Conservation (phyloP, 257 asterid genomes). For the Capsicum rhomboideum region DNA sequence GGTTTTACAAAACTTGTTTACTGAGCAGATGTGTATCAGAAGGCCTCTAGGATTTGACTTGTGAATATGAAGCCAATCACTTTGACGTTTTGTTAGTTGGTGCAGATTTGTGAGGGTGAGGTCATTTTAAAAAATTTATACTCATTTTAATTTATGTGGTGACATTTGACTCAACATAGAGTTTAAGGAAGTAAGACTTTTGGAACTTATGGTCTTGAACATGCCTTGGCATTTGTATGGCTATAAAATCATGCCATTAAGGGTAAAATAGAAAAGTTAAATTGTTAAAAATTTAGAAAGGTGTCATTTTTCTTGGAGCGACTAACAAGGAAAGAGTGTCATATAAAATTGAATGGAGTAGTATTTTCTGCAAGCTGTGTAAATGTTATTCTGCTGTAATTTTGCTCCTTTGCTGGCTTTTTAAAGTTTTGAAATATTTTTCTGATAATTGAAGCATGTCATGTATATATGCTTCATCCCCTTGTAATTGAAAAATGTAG, state of each 20-base stretch:
- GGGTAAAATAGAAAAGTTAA: not conserved
- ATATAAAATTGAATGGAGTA: not conserved
- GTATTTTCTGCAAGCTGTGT: not conserved
- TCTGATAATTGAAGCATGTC: not conserved
- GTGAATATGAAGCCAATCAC: not conserved
- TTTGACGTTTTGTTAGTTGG: not conserved
- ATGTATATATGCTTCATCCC: not conserved
- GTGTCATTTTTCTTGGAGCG: not conserved
- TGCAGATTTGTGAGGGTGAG: not conserved
- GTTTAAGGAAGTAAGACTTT: not conserved
- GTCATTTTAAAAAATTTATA: not conserved
- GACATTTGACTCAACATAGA: not conserved
- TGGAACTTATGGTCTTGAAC: not conserved
- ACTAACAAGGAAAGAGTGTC: not conserved
- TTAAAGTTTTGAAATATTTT: not conserved
- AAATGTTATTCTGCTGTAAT: not conserved
- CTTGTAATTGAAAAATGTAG: not conserved
- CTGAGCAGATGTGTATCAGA: not conserved
- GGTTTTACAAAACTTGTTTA: not conserved
- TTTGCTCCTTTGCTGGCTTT: not conserved
- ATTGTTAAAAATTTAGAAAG: not conserved
- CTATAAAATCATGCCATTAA: not conserved
- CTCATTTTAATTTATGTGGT: not conserved
- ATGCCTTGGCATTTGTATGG: not conserved
- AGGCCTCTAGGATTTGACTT: not conserved